Evolutionary conservation across 1,284 basidiomycete genomes (phyloP), one percentile per base, ranked within the genome.

Genomic region (Irpex rosettiformis): DNA sequence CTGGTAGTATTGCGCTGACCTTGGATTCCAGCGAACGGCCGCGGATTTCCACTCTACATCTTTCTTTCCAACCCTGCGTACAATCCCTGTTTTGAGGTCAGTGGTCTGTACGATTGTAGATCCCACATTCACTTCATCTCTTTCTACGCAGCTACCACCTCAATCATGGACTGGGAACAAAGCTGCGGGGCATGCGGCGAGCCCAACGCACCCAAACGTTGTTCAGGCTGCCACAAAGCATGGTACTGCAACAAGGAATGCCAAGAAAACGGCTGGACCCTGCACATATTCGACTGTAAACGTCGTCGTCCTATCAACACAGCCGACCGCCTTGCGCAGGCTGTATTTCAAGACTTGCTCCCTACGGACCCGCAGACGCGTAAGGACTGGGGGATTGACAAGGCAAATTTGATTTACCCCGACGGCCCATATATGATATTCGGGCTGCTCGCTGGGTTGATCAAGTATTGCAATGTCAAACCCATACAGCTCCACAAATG

Each of bases 351-450:
- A 10, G 45, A 47, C 24, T 21, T 25, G 11, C 45, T 47, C 24
- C 45, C 45, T 47, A 47, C 45, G 18, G 45, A 47, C 21, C 1
- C 45, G 10, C 45, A 21, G 18, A 47, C 45, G 10, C 13, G 11
- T 25, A 21, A 25, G 21, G 75, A 78, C 55, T 78, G 72, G 56
- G 75, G 74, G 4, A 77, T 79, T 61, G 51, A 60, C 8, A 66
- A 65, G 8, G 65, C 67, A 1, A 29, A 29, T 3, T n/a, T 33
- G 3, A 54, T 56, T 16, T 57, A 57, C 1, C 37, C 55, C 4
- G 57, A 59, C 22, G 64, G 67, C 18, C 40, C 58, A 21, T 57
- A 58, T 4, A 62, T 64, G 25, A 64, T 77, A 0, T 55, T 75
- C 10, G 72, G 72, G 3, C 58, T 78, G 0, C 78, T 74, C 27